Conservation (phyloP, 2,329 filamentous ascomycete species). For the Amauroascus verrucosus region DNA sequence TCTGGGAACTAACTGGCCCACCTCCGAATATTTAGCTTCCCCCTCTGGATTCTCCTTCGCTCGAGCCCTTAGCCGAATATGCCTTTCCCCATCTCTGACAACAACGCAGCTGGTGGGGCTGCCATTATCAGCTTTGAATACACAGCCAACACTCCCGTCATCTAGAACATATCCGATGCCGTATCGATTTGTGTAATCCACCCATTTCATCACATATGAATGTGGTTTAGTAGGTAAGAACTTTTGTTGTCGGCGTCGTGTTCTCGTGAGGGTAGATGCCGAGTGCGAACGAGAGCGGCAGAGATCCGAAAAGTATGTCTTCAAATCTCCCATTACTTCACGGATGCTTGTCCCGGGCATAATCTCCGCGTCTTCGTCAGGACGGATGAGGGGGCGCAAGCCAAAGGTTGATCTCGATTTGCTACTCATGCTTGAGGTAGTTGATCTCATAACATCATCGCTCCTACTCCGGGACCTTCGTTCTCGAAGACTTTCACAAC, state of each 20-base stretch:
- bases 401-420: constrained; percentile 21
- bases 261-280: constrained; percentile 4
- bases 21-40: constrained; percentile 29
- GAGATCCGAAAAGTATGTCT: constrained; percentile 31
- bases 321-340: constrained; percentile 33
- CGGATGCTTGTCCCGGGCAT: constrained; percentile 31
- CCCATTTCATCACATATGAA: constrained; percentile 44
- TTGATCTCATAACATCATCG: constrained; percentile 6
- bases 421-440: constrained; percentile 3
- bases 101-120: constrained; percentile 38
- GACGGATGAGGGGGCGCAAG: constrained; percentile 30
- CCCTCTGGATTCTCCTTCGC: constrained; percentile 26
- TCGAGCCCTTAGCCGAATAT: constrained; percentile 38
- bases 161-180: constrained; percentile 44
- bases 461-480: neutral
- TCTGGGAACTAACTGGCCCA: constrained; percentile 37
- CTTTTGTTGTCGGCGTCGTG: constrained; percentile 23
- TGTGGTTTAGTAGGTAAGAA: constrained; percentile 28
- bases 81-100: constrained; percentile 37
- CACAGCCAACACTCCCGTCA: constrained; percentile 42
- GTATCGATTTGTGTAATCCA: constrained; percentile 44
- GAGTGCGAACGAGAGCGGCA: constrained; percentile 20
- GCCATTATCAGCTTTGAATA: constrained; percentile 39
- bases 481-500: neutral
- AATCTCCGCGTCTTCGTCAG: constrained; percentile 29